These are phyloP conservation scores for Colletotrichum sp. DNA, from an alignment of 2,329 filamentous ascomycete species.

Conservation along the genomic window DNA sequence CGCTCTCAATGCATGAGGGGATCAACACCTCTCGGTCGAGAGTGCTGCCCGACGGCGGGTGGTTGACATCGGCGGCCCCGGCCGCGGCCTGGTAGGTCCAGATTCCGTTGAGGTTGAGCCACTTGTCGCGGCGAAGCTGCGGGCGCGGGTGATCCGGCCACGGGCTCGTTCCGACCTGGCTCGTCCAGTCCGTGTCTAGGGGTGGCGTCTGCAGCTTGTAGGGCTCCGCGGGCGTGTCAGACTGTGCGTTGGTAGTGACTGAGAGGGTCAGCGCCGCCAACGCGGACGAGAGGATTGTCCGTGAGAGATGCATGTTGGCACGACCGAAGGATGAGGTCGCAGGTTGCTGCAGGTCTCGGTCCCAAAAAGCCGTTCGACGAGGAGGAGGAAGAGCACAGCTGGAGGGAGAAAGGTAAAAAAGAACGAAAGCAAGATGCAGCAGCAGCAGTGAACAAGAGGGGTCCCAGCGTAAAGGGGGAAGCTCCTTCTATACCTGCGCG, in stretches of 20 bases:
- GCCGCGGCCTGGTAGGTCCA: slow-evolving; percentile 56
- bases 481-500: slow-evolving; percentile 8
- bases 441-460: slow-evolving; percentile 12
- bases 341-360: not conserved
- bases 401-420: not conserved
- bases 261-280: not conserved
- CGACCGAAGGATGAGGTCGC: not conserved
- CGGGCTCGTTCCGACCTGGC: slow-evolving; percentile 54
- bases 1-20: slow-evolving; percentile 49
- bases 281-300: not conserved
- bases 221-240: slow-evolving; percentile 18
- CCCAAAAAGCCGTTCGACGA: not conserved
- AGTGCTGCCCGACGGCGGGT: slow-evolving; percentile 26
- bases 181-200: slow-evolving; percentile 57
- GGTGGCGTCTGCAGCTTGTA: slow-evolving; percentile 44
- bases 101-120: slow-evolving; percentile 63
- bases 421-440: not conserved
- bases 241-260: not conserved
- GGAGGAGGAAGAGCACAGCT: not conserved
- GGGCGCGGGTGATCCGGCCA: slow-evolving; percentile 65
- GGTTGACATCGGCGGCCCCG: slow-evolving; percentile 18
- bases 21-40: slow-evolving; percentile 45
- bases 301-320: slow-evolving; percentile 9
- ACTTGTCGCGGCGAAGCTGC: slow-evolving; percentile 57
- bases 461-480: not conserved